Evolutionary conservation across 768 basidiomycete species (phyloP), one percentile per base, ranked within the genome.

Genomic region (Xerocomus spinulosus): DNA sequence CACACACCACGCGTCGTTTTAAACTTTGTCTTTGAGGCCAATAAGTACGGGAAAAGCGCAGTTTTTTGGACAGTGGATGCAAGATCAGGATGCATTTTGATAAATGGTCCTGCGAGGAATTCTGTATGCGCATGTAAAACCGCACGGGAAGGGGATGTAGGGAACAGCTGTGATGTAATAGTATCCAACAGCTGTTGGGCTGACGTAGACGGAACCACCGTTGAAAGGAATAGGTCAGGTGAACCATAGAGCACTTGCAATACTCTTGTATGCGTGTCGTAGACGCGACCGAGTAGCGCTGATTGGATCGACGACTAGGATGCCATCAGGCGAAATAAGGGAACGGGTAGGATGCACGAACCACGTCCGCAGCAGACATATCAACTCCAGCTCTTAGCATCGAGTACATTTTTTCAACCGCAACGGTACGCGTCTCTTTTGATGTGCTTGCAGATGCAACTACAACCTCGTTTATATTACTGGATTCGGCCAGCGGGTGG

Each of bases 1-100:
- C 92, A 94, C 0, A 82, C 79, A n/a, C 75, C 61, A 18, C 78
- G 74, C 0, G 81, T 74, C 1, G 79, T 85, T 59, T 80, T 83
- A 51, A 83, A 77, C 42, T 83, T 76, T 3, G 84, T 67, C 58
- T 86, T 90, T 7, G 87, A 84, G 55, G 80, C 84, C 14, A 94
- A 63, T 36, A 94, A 68, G 58, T 81, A 80, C 0, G 91, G 86
- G 60, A 91, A 87, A 45, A 94, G 65, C 1, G 83, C 60, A 26
- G 70, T 67, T 51, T 79, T 70, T 51, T 81, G 78, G 21, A 76
- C 62, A 24, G 68, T 62, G 21, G 65, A 29, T 4, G 46, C n/a
- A n/a, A 56, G 2, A 3, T 62, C 49, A 3, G 73, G 65, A 36
- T 70, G 51, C 1, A 48, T 38, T 6, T 57, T 57, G 24, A 62